These are phyloP conservation scores for Boletus fagicola DNA, from an alignment of 768 basidiomycete genomes.

Conservation along the genomic window DNA sequence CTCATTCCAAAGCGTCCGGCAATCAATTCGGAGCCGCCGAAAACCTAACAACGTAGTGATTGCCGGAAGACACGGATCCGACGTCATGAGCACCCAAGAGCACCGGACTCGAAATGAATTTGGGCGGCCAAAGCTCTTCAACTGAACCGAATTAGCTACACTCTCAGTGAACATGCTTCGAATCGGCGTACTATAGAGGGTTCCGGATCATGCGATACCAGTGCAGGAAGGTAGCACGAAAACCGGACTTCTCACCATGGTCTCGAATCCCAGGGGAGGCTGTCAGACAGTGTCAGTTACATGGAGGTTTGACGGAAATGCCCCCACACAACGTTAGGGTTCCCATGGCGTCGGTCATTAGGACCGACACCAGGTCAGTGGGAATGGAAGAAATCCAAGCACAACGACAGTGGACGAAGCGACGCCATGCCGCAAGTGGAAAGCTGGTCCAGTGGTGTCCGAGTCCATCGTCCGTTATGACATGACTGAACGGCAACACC, in stretches of 20 bases:
- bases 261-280: background rate
- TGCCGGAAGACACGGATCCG: background rate
- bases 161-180: background rate
- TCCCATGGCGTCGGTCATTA: background rate
- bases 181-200: background rate
- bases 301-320: background rate
- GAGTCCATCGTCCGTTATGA: background rate
- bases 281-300: background rate
- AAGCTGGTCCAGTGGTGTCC: background rate
- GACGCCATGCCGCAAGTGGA: background rate
- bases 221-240: background rate
- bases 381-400: background rate
- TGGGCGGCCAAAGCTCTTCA: background rate
- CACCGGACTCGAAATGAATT: background rate
- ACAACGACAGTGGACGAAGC: background rate
- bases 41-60: background rate
- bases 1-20: background rate
- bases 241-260: background rate
- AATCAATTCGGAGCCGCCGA: background rate
- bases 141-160: background rate
- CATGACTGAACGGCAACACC: no score
- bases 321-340: background rate
- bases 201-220: background rate
- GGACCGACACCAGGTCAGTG: background rate
- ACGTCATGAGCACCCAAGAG: background rate